These are phyloP conservation scores for Aristolochia contorta DNA, from an alignment of 164 flowering plant genomes.

Conservation along the genomic window DNA sequence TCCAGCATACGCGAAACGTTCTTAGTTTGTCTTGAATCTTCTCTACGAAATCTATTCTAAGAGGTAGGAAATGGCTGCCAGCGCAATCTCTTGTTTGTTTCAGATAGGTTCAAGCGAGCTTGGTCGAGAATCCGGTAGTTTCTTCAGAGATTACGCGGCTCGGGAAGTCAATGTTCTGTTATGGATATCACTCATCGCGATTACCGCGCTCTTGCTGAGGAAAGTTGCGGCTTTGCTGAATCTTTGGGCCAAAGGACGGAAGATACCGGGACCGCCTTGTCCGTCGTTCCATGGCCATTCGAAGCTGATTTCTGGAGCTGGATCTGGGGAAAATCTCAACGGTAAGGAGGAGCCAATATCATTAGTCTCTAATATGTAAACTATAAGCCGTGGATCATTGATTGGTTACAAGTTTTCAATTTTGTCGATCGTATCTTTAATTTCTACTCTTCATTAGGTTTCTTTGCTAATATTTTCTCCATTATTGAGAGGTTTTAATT, in stretches of 20 bases:
- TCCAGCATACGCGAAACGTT: too few species aligned
- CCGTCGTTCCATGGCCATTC: slow-evolving; percentile 43
- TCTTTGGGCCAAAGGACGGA: slow-evolving; percentile 28
- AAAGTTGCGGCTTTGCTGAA: slow-evolving; percentile 20
- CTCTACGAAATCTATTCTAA: too few species aligned
- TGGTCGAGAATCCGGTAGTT: not conserved
- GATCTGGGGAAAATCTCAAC: slow-evolving; percentile 12
- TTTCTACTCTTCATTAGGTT: too few species aligned
- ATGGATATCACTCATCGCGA: slow-evolving; percentile 37
- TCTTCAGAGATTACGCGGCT: slow-evolving; percentile 27
- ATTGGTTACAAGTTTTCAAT: too few species aligned
- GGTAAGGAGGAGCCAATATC: slow-evolving; percentile 6
- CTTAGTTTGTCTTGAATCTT: too few species aligned
- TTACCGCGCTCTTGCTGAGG: slow-evolving; percentile 26
- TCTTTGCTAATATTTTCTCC: too few species aligned
- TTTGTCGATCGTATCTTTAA: too few species aligned
- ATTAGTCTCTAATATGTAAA: too few species aligned
- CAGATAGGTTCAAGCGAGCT: not conserved
- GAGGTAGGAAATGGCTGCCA: not conserved
- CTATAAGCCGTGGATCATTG: too few species aligned
- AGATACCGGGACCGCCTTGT: slow-evolving; percentile 46
- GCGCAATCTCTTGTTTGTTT: not conserved
- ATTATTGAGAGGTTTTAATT: too few species aligned
- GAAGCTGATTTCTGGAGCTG: slow-evolving; percentile 19
- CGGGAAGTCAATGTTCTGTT: slow-evolving; percentile 36